phyloP scores from a whole-genome alignment of 2,329 filamentous ascomycete species.

The Penicillium sp. region DNA sequence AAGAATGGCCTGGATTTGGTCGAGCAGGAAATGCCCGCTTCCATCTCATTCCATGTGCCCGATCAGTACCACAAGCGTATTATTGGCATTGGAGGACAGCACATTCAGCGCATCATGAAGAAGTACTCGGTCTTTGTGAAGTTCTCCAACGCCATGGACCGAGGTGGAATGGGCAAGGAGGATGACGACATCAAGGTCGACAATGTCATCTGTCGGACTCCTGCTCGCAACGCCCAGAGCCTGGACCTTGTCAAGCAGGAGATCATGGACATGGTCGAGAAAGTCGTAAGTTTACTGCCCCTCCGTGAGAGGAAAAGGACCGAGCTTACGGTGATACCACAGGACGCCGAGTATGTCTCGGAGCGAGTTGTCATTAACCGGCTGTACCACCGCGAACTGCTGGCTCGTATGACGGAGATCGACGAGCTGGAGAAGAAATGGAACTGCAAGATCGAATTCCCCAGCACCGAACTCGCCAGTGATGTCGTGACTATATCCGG shows the following conservation, averaged over 20 bases:
- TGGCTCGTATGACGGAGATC: conserved; percentile 81
- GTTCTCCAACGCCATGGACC: conserved; percentile 98
- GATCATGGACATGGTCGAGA: conserved; percentile 99
- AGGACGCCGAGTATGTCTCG: conserved; percentile 95
- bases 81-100: conserved; percentile 95
- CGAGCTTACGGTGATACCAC: conserved; percentile 3
- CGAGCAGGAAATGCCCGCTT: conserved; percentile 98
- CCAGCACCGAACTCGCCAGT: conserved; percentile 94
- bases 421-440: conserved; percentile 97
- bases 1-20: conserved; percentile 89
- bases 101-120: conserved; percentile 99
- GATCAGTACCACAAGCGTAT: conserved; percentile 99
- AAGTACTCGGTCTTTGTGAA: conserved; percentile 99
- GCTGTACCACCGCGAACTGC: conserved; percentile 89
- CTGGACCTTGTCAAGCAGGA: conserved; percentile 97
- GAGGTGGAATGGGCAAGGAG: conserved; percentile 87
- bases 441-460: conserved; percentile 99
- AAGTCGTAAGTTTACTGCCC: conserved; percentile 61
- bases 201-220: conserved; percentile 97
- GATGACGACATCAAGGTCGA: conserved; percentile 98
- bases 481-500: conserved; percentile 94
- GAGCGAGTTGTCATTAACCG: conserved; percentile 92
- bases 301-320: neutral
- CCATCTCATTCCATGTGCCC: conserved; percentile 97
- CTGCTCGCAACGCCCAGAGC: conserved; percentile 93